Conservation (phyloP, 257 asterid genomes). For the Scutellaria barbata region DNA sequence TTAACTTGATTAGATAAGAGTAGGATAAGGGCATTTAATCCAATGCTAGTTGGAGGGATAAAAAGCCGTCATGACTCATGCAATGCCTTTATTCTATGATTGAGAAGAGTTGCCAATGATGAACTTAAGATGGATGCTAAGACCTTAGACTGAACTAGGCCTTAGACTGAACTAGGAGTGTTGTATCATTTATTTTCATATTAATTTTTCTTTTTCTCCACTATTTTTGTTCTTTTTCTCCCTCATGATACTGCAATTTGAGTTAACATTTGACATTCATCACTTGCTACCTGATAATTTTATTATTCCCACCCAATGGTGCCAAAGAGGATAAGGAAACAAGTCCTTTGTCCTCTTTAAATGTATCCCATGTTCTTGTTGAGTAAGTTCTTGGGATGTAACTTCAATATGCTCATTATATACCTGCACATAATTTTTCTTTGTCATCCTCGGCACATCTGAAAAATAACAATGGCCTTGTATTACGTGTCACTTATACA, state of each 20-base stretch:
- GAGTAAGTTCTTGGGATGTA: background rate
- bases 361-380: background rate
- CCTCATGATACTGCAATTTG: too few relatives aligned
- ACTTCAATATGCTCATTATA: background rate
- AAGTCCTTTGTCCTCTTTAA: background rate
- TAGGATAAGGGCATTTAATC: background rate
- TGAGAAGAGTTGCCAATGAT: background rate
- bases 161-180: background rate
- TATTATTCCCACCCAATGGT: background rate
- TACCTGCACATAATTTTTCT: background rate
- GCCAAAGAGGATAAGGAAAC: background rate
- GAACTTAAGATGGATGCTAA: slow-evolving; percentile 1
- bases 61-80: background rate
- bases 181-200: background rate
- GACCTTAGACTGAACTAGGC: too few relatives aligned
- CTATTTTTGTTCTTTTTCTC: too few relatives aligned
- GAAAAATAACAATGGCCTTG: background rate
- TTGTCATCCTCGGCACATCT: background rate
- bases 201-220: background rate
- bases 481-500: background rate
- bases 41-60: background rate
- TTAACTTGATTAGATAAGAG: background rate
- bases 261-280: too few relatives aligned
- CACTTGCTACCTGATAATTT: too few relatives aligned
- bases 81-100: background rate